phyloP scores from a whole-genome alignment of 2,329 filamentous ascomycete genomes.

The Aspergillus tamarii region DNA sequence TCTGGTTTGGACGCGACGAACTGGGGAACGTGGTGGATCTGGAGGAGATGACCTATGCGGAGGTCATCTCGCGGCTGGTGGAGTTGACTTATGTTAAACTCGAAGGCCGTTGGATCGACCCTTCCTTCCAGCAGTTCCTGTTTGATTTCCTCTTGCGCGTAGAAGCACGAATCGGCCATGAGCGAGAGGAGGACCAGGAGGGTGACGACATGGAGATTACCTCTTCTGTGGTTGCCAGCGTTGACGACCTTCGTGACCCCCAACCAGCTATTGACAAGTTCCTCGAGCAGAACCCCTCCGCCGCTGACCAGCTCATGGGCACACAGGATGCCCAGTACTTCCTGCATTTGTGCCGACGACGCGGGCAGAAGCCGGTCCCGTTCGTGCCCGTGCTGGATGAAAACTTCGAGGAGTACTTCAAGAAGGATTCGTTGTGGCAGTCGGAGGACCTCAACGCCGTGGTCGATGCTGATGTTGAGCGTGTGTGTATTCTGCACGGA shows the following conservation, averaged over 20 bases:
- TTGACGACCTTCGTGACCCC: constrained; percentile 86
- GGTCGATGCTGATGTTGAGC: constrained; percentile 90
- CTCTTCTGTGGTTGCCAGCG: constrained; percentile 79
- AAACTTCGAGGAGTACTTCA: constrained; percentile 99
- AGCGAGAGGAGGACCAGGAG: constrained; percentile 52
- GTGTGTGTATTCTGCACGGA: constrained; percentile 96
- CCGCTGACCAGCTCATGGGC: constrained; percentile 89
- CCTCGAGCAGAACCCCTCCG: constrained; percentile 80
- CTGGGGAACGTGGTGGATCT: constrained; percentile 80
- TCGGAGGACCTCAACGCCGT: constrained; percentile 96
- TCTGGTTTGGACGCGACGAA: constrained; percentile 90
- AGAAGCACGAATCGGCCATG: constrained; percentile 84
- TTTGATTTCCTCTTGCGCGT: constrained; percentile 96
- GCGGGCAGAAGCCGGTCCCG: constrained; percentile 92
- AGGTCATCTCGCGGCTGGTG: constrained; percentile 84
- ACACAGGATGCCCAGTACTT: constrained; percentile 98
- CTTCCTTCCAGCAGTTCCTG: constrained; percentile 77
- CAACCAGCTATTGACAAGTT: constrained; percentile 78
- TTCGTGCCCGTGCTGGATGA: constrained; percentile 94
- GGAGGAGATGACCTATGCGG: constrained; percentile 93
- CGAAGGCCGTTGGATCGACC: constrained; percentile 88
- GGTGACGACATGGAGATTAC: not conserved
- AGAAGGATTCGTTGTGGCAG: constrained; percentile 99
- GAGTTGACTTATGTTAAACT: constrained; percentile 91
- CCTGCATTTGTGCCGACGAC: constrained; percentile 85